phyloP scores from a whole-genome alignment of 2,329 filamentous ascomycete species.

The Cordyceps militaris region DNA sequence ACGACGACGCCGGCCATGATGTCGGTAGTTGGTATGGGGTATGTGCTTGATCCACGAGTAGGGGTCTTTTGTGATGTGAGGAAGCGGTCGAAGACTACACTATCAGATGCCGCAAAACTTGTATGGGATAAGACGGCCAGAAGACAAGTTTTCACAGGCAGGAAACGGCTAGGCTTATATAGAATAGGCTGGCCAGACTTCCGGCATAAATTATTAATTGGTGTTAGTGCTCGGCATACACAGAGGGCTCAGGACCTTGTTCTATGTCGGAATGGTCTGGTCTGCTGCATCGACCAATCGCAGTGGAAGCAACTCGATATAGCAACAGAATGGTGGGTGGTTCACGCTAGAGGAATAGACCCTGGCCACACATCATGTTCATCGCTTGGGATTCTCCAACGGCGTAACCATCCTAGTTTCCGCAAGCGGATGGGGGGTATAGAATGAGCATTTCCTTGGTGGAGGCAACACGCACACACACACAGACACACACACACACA shows the following conservation, averaged over 20 bases:
- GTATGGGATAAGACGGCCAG: no score
- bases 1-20: neutral
- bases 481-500: neutral
- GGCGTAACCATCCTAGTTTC: no score
- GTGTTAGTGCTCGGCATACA: neutral
- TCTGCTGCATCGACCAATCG: neutral
- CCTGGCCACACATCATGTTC: neutral
- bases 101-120: neutral
- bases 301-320: neutral
- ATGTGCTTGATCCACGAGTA: neutral
- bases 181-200: no score
- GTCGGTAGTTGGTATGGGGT: neutral
- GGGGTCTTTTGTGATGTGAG: no score
- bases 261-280: neutral
- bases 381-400: neutral
- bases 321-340: no score
- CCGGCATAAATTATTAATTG: no score
- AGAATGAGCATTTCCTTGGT: neutral
- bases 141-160: no score
- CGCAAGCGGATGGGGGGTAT: neutral
- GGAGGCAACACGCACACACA: neutral
- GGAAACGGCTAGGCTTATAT: no score
- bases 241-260: no score
- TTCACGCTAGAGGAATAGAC: neutral
- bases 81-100: neutral